Evolutionary conservation across 208 protist genomes (phyloP), one percentile per base, ranked within the genome.

Genomic region (Wallacemonas rigidus): DNA sequence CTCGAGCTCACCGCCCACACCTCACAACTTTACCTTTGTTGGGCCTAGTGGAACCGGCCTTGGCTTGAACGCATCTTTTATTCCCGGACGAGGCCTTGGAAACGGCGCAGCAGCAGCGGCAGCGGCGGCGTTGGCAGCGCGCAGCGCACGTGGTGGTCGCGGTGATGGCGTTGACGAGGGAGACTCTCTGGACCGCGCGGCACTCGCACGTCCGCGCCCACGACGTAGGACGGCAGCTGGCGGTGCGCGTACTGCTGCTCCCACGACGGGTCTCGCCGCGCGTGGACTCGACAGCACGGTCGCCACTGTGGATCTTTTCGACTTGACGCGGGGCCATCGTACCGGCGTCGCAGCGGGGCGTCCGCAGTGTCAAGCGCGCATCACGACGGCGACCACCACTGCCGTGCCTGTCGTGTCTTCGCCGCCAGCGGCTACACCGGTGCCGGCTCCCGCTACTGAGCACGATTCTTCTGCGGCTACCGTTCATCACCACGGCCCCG

Each of bases 51-150:
- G 60, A 3, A 14, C 12, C n/a, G 40, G 60, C 6, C 36, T 5
- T 11, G 41, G 11, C 41, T 41, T 65, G 8, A 65, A 65, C 60
- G 60, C 60, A 12, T 65, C 60, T 41, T 65, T 65, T n/a, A 65
- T 65, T 48, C 60, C 43, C 60, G 3, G 26, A 9, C 56, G 11
- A 36, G 26, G 14, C 0, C 26, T 15, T n/a, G 53, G 48, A 53
- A 15, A 15, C 15, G 48, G 15, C 54, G 54, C 54, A 35, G 54
- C 54, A 58, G 11, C 54, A 58, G 26, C 26, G 26, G 26, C 26
- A 26, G 26, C 26, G 26, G 26, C 26, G 26, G 26, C 26, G 26
- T 26, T 38, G 54, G 54, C 54, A 58, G 54, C 54, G 17, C 15
- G 17, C 54, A 15, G 15, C 48, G 48, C 48, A 26, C 0, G 26